Conservation (phyloP, 768 basidiomycete genomes). For the Gyrodon lividus region DNA sequence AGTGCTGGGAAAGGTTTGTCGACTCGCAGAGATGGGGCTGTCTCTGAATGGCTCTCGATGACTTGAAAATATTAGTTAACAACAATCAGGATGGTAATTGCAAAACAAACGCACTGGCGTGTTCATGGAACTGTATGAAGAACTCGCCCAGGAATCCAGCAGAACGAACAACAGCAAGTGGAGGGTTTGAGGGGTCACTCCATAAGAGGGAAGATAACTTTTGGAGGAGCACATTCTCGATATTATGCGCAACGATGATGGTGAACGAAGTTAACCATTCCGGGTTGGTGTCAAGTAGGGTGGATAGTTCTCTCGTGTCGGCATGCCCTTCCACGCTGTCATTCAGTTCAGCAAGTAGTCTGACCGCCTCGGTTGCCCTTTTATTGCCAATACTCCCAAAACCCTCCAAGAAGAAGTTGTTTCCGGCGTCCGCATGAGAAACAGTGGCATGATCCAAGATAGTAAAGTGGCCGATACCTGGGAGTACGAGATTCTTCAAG, state of each 20-base stretch:
- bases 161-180: constrained; percentile 77
- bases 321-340: constrained; percentile 75
- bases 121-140: constrained; percentile 85
- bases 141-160: constrained; percentile 91
- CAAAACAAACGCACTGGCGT: constrained; percentile 57
- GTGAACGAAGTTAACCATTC: constrained; percentile 63
- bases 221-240: constrained; percentile 54
- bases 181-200: constrained; percentile 54
- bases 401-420: constrained; percentile 94
- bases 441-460: constrained; percentile 70
- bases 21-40: constrained; percentile 72
- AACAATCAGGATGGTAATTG: background rate
- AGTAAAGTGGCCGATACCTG: constrained; percentile 95
- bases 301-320: constrained; percentile 52
- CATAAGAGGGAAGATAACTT: constrained; percentile 68
- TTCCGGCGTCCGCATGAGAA: constrained; percentile 78
- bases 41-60: constrained; percentile 85
- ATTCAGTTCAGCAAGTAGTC: constrained; percentile 81
- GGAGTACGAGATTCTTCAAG: constrained; percentile 95
- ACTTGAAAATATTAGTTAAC: constrained; percentile 45
- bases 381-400: constrained; percentile 73
- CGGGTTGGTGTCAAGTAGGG: constrained; percentile 54
- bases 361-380: constrained; percentile 77
- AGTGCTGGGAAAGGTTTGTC: constrained; percentile 87
- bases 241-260: constrained; percentile 83